Evolutionary conservation across 2,329 filamentous ascomycete genomes (phyloP), one percentile per base, ranked within the genome.

Genomic region (Dactylellina cionopaga): DNA sequence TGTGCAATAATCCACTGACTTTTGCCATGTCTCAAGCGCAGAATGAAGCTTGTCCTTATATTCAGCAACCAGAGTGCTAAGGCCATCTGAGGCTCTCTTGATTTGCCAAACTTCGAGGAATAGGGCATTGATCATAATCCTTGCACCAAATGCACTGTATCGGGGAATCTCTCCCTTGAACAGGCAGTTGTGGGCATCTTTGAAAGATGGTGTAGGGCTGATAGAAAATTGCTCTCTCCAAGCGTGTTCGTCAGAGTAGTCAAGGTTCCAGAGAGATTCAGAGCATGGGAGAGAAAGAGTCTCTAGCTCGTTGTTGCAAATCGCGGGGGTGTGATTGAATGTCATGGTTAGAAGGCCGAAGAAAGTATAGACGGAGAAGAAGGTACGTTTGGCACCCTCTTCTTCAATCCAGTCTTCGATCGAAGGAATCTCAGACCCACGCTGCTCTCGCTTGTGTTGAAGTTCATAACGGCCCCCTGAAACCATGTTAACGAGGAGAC

Each of bases 91-190:
- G 80, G 92, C 97, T 79, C 95, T 91, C 86, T 97, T 97, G 83
- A 98, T 92, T 79, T 96, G 96, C 95, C 95, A 99, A 1, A 98
- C 94, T 81, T 98, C 95, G 51, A 99, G 86, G 85, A 98, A 99
- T 75, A 99, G 85, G 9, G 95, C 94, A 79, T 98, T 99, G 85
- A 98, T 97, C 92, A 99, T 96, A 75, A 98, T 92, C 74, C 95
- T 92, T 9, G 95, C 96, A 3, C 93, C 94, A 80, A 98, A 99
- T 0, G 94, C 94, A 79, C 94, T 98, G 84, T 98, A 99, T 77
- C 90, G 90, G 55, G 94, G 87, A 66, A 87, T 87, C 79, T 97
- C 92, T 75, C 94, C 95, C 80, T 96, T 92, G 84, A 98, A 98
- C 2, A 99, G 87, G 74, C 92, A 93, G 81, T 96, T 92, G 79